phyloP scores from a whole-genome alignment of 139 green algal species.

The Auxenochlorella protothecoides region DNA sequence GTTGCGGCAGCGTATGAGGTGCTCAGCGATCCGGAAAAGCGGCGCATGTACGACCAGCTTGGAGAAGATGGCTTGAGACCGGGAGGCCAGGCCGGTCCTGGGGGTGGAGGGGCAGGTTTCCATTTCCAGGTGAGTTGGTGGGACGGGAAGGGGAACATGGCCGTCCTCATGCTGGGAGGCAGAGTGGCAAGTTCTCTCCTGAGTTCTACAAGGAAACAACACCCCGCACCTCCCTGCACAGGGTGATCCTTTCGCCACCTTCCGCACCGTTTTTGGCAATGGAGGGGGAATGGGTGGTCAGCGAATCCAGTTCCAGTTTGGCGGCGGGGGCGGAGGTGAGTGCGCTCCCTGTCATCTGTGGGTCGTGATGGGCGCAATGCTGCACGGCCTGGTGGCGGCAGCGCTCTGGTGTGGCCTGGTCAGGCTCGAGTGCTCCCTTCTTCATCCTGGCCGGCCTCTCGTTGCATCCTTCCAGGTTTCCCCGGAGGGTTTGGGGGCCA shows the following conservation, averaged over 20 bases:
- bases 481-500: neutral
- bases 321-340: slow-evolving; percentile 22
- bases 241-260: slow-evolving; percentile 67
- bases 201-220: neutral
- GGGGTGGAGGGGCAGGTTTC: neutral
- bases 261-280: slow-evolving; percentile 70
- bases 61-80: slow-evolving; percentile 61
- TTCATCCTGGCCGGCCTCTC: neutral
- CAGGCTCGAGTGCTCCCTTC: neutral
- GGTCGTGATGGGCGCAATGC: neutral
- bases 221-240: slow-evolving; percentile 14
- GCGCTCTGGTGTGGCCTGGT: neutral
- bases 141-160: neutral
- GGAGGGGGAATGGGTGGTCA: slow-evolving; percentile 18
- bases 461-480: neutral
- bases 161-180: too few species aligned
- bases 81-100: slow-evolving; percentile 7
- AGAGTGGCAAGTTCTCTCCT: neutral
- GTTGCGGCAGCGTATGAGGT: slow-evolving; percentile 69
- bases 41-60: slow-evolving; percentile 65
- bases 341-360: neutral
- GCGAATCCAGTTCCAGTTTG: slow-evolving; percentile 22
- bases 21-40: slow-evolving; percentile 68
- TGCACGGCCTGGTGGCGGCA: neutral
- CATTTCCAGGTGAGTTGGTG: slow-evolving; percentile 40